Conservation (phyloP, 2,329 filamentous ascomycete species). For the Pyrenochaeta sp. region DNA sequence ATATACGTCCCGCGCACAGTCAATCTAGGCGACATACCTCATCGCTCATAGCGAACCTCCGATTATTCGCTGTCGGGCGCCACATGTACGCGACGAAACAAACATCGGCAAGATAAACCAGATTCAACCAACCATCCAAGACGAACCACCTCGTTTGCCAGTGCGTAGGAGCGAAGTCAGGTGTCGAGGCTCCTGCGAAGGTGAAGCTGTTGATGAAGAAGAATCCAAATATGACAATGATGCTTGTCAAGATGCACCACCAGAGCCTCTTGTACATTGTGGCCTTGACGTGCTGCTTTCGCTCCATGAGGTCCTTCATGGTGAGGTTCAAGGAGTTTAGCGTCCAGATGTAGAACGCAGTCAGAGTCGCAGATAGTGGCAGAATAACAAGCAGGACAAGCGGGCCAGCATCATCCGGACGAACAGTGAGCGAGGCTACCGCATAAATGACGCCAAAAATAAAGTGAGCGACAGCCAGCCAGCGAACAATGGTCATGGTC, state of each 20-base stretch:
- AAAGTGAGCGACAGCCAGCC: conserved; percentile 91
- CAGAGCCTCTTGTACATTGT: conserved; percentile 98
- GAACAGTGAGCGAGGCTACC: conserved; percentile 85
- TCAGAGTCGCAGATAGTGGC: conserved; percentile 88
- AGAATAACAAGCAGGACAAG: conserved; percentile 92
- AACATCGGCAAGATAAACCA: conserved; percentile 95
- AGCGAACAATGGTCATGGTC: conserved; percentile 93
- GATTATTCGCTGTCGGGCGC: conserved; percentile 95
- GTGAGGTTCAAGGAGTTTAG: conserved; percentile 93
- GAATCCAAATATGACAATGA: conserved; percentile 95
- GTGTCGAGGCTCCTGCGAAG: conserved; percentile 83
- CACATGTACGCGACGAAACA: conserved; percentile 94
- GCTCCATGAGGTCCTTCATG: conserved; percentile 93
- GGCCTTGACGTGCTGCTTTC: conserved; percentile 92
- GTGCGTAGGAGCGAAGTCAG: conserved; percentile 92
- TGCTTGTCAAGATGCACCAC: conserved; percentile 94
- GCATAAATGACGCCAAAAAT: conserved; percentile 94
- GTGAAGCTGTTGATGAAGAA: conserved; percentile 99
- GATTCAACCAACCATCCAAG: conserved; percentile 94
- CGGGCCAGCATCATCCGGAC: conserved; percentile 86
- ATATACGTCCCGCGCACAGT: conserved; percentile 10
- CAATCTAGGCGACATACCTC: conserved; percentile 63
- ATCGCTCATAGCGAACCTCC: conserved; percentile 97
- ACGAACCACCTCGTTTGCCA: conserved; percentile 99
- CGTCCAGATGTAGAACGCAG: conserved; percentile 98